These are phyloP conservation scores for Torrubiella hemipterigena DNA, from an alignment of 2,329 filamentous ascomycete species.

Conservation along the genomic window DNA sequence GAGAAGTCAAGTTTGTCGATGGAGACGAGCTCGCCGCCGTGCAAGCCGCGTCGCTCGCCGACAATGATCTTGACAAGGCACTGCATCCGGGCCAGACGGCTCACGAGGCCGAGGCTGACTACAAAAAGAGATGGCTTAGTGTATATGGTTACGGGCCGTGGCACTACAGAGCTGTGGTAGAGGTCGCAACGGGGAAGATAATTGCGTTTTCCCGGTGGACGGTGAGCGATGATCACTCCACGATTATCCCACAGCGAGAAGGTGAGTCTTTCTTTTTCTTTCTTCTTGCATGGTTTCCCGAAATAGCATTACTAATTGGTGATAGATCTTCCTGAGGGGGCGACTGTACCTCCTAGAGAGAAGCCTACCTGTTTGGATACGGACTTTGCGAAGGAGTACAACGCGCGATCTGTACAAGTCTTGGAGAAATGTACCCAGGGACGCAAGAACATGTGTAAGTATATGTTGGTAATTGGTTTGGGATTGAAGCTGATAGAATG, in stretches of 20 bases:
- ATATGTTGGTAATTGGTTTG: background rate
- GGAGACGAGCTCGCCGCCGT: constrained; percentile 4
- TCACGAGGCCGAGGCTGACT: background rate
- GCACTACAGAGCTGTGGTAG: constrained; percentile 2
- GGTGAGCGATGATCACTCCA: background rate
- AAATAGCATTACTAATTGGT: background rate
- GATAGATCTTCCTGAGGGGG: constrained; percentile 2
- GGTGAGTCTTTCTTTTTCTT: background rate
- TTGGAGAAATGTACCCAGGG: background rate
- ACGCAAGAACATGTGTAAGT: constrained; percentile 1
- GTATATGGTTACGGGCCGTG: constrained; percentile 4
- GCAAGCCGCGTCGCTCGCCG: background rate
- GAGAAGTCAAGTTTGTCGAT: constrained; percentile 4
- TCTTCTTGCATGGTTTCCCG: background rate
- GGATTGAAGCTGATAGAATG: background rate
- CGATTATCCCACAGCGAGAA: constrained; percentile 1
- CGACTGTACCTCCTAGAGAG: constrained; percentile 2
- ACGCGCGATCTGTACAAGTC: background rate
- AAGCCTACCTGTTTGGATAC: constrained; percentile 2
- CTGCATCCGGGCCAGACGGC: background rate
- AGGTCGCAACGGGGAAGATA: constrained; percentile 2
- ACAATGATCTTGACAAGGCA: constrained; percentile 1
- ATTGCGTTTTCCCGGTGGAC: constrained; percentile 2
- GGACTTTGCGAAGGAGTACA: background rate
- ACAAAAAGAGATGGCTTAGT: constrained; percentile 4